phyloP scores from a whole-genome alignment of 495 filamentous ascomycete genomes.

The Bacidia rubella region DNA sequence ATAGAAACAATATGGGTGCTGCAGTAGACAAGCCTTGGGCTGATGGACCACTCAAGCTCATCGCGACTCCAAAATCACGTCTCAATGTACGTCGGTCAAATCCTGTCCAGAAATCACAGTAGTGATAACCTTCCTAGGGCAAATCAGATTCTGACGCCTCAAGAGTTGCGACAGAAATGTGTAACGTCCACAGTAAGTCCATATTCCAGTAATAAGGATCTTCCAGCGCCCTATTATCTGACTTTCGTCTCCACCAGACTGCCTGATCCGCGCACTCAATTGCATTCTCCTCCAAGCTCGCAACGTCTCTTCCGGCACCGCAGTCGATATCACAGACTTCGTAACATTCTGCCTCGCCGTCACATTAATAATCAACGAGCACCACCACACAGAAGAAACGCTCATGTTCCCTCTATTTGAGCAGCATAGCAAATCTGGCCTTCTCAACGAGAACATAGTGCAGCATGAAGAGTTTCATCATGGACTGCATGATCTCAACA shows the following conservation, averaged over 20 bases:
- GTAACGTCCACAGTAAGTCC: neutral
- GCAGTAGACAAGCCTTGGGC: neutral
- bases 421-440: neutral
- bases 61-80: neutral
- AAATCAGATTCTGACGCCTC: neutral
- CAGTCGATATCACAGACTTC: neutral
- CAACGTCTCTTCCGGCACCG: neutral
- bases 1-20: no score
- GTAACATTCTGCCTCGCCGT: neutral
- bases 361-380: neutral
- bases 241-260: neutral
- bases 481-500: neutral
- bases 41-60: neutral
- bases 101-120: no score
- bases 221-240: neutral
- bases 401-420: neutral
- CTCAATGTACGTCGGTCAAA: neutral
- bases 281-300: neutral
- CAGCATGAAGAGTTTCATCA: neutral
- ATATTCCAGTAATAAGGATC: neutral
- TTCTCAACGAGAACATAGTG: neutral
- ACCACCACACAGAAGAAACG: slow-evolving; percentile 1
- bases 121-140: no score
- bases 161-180: neutral
- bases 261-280: neutral